These are phyloP conservation scores for Chaetomidium leptoderma DNA, from an alignment of 495 filamentous ascomycete species.

Conservation along the genomic window DNA sequence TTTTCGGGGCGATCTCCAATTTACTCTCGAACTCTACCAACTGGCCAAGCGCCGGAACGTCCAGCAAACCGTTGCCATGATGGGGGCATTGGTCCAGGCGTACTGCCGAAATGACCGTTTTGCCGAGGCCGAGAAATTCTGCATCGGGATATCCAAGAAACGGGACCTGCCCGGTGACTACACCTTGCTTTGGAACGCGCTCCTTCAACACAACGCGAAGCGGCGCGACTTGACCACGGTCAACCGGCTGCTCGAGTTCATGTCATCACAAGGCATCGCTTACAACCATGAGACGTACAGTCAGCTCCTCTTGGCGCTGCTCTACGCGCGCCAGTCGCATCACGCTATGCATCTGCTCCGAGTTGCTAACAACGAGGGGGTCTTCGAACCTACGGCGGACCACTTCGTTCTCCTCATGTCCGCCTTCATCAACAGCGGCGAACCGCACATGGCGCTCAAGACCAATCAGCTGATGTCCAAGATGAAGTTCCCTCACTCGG, in stretches of 20 bases:
- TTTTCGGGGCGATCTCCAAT: constrained; percentile 68
- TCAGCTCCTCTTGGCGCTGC: constrained; percentile 66
- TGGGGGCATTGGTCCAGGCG: constrained; percentile 61
- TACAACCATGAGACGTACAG: constrained; percentile 69
- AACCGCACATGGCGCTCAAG: constrained; percentile 31
- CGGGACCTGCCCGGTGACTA: constrained; percentile 36
- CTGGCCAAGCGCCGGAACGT: constrained; percentile 47
- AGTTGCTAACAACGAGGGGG: constrained; percentile 52
- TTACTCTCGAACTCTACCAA: constrained; percentile 57
- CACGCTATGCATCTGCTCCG: constrained; percentile 63
- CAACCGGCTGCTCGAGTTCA: constrained; percentile 56
- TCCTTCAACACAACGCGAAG: constrained; percentile 64
- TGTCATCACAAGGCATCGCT: constrained; percentile 55
- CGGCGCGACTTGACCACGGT: constrained; percentile 58
- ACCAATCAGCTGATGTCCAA: constrained; percentile 36
- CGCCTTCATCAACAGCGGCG: constrained; percentile 34
- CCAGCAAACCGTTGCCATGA: constrained; percentile 46
- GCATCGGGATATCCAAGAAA: constrained; percentile 38
- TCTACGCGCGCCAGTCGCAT: constrained; percentile 55
- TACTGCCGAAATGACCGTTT: constrained; percentile 61
- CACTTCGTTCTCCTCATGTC: constrained; percentile 47
- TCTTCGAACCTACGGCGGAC: constrained; percentile 56
- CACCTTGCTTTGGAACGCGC: constrained; percentile 71
- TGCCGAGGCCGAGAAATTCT: constrained; percentile 58
- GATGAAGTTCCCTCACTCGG: constrained; percentile 29